Conservation (phyloP, 768 basidiomycete species). For the Hypholoma sublateritium region DNA sequence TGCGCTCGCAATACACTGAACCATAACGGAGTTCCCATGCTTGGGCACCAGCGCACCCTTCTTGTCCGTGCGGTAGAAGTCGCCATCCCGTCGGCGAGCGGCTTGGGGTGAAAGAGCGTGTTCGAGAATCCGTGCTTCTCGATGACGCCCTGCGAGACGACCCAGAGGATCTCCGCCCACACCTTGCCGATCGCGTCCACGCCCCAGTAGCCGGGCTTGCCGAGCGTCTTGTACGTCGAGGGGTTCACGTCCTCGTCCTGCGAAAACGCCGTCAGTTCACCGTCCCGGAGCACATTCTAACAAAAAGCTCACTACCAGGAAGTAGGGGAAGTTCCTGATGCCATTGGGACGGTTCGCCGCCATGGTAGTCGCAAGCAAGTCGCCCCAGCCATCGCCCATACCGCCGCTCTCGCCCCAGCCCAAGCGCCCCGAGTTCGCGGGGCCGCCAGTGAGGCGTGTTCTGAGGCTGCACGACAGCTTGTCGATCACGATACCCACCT, state of each 20-base stretch:
- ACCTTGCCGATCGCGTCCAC: slow-evolving; percentile 93
- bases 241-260: slow-evolving; percentile 76
- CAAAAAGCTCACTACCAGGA: slow-evolving; percentile 44
- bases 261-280: not conserved
- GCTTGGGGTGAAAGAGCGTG: slow-evolving; percentile 78
- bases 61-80: slow-evolving; percentile 66
- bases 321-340: slow-evolving; percentile 90
- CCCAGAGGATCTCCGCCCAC: slow-evolving; percentile 91
- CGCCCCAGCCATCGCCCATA: slow-evolving; percentile 99
- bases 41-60: slow-evolving; percentile 74
- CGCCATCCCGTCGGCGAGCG: slow-evolving; percentile 63
- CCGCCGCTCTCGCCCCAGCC: slow-evolving; percentile 96
- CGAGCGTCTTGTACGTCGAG: slow-evolving; percentile 90
- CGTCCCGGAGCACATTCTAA: not conserved
- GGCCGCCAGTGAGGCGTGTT: slow-evolving; percentile 93
- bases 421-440: slow-evolving; percentile 88
- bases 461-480: slow-evolving; percentile 87
- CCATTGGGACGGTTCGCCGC: slow-evolving; percentile 76
- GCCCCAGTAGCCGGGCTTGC: slow-evolving; percentile 92
- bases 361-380: slow-evolving; percentile 90
- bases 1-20: slow-evolving; percentile 44
- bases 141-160: slow-evolving; percentile 73
- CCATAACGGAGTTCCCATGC: slow-evolving; percentile 85
- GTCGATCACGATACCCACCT: slow-evolving; percentile 96
- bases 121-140: slow-evolving; percentile 79